phyloP scores from a whole-genome alignment of 495 filamentous ascomycete genomes.

The Lasiosphaeria miniovina region DNA sequence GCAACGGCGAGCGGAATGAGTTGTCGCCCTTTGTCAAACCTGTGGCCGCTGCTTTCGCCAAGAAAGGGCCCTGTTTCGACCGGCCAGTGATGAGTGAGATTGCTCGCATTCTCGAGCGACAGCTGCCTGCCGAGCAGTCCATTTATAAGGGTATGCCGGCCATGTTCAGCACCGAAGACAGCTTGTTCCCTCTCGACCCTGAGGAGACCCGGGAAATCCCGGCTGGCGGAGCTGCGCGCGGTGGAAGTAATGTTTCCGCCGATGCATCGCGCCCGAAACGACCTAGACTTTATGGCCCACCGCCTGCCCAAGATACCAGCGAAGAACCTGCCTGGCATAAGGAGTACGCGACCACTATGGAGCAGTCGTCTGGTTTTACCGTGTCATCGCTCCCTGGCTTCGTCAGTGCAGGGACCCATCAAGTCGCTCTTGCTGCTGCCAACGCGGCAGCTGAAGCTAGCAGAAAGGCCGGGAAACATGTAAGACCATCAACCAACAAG shows the following conservation, averaged over 20 bases:
- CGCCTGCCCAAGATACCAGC: conserved; percentile 24
- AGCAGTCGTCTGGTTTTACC: conserved; percentile 40
- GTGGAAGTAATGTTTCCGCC: background rate
- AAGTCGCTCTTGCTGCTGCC: conserved; percentile 34
- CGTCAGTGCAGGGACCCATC: conserved; percentile 41
- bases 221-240: background rate
- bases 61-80: conserved; percentile 45
- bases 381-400: conserved; percentile 41
- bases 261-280: conserved; percentile 23
- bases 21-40: conserved; percentile 41
- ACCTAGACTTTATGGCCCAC: conserved; percentile 24
- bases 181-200: conserved; percentile 36
- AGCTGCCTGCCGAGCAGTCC: conserved; percentile 34
- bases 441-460: conserved; percentile 21
- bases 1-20: conserved; percentile 32
- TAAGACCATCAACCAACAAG: conserved; percentile 26
- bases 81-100: conserved; percentile 37
- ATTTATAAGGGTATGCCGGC: conserved; percentile 42
- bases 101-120: conserved; percentile 39
- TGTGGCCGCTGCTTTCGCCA: conserved; percentile 35
- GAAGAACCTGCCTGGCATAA: conserved; percentile 31
- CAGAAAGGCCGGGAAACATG: conserved; percentile 19
- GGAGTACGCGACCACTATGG: conserved; percentile 45
- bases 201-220: conserved; percentile 16
- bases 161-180: conserved; percentile 41